phyloP scores from a whole-genome alignment of 1,284 basidiomycete genomes.

The Cerioporus squamosus region DNA sequence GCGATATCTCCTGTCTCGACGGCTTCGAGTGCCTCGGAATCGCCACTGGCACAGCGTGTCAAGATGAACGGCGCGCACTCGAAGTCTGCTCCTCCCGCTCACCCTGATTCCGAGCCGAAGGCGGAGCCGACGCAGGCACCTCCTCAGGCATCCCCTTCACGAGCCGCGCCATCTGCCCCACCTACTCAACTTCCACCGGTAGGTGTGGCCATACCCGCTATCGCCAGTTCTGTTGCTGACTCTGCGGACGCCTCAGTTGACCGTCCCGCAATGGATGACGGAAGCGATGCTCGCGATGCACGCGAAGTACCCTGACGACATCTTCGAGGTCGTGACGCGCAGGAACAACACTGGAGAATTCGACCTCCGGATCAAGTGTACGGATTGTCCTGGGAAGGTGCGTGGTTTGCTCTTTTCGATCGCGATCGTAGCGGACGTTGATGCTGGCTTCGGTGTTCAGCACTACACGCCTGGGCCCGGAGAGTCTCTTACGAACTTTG shows the following conservation, averaged over 20 bases:
- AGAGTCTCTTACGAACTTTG: slow-evolving; percentile 90
- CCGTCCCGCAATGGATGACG: slow-evolving; percentile 73
- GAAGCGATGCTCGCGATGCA: slow-evolving; percentile 69
- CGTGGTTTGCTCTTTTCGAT: slow-evolving; percentile 21
- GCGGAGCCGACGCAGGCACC: slow-evolving; percentile 10
- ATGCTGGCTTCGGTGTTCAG: slow-evolving; percentile 41
- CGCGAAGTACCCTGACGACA: slow-evolving; percentile 80
- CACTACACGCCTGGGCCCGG: slow-evolving; percentile 93
- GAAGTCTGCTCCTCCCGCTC: slow-evolving; percentile 31
- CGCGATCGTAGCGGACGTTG: slow-evolving; percentile 22
- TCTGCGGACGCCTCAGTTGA: slow-evolving; percentile 12
- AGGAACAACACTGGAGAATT: slow-evolving; percentile 55
- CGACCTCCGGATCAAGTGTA: slow-evolving; percentile 94
- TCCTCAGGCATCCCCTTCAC: slow-evolving; percentile 19
- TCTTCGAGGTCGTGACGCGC: slow-evolving; percentile 77
- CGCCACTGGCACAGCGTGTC: slow-evolving; percentile 64
- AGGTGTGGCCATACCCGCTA: slow-evolving; percentile 13
- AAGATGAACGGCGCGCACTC: slow-evolving; percentile 53
- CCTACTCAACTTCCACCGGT: slow-evolving; percentile 23
- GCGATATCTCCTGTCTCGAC: slow-evolving; percentile 69
- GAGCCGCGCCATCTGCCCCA: slow-evolving; percentile 17
- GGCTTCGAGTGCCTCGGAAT: slow-evolving; percentile 69
- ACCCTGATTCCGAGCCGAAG: slow-evolving; percentile 6
- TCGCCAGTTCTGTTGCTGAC: slow-evolving; percentile 6
- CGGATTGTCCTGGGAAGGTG: slow-evolving; percentile 95